Conservation (phyloP, 2,329 filamentous ascomycete species). For the Colletotrichum tabaci region DNA sequence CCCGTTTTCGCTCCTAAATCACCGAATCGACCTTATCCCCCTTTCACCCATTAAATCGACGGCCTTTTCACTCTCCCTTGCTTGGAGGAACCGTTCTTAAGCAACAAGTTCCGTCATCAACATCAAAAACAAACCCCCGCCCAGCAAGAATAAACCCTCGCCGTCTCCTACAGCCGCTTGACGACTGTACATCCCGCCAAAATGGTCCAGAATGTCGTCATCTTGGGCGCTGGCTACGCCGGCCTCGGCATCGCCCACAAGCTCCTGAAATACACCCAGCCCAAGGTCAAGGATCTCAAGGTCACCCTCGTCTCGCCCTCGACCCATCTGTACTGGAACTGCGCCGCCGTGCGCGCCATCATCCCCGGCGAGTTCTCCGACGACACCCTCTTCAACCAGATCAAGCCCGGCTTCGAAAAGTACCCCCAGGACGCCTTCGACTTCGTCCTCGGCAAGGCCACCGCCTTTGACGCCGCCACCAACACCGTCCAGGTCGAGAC, state of each 20-base stretch:
- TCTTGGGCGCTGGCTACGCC: slow-evolving; percentile 64
- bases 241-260: slow-evolving; percentile 66
- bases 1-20: slow-evolving; percentile 21
- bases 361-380: slow-evolving; percentile 63
- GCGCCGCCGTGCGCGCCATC: slow-evolving; percentile 63
- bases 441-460: slow-evolving; percentile 65
- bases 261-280: slow-evolving; percentile 60
- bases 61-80: slow-evolving; percentile 5
- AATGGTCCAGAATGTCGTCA: slow-evolving; percentile 55
- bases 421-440: slow-evolving; percentile 66
- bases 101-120: not conserved
- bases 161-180: not conserved
- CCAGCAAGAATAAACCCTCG: not conserved
- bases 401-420: slow-evolving; percentile 61
- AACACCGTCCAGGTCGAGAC: slow-evolving; percentile 60
- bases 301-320: slow-evolving; percentile 64
- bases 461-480: slow-evolving; percentile 56
- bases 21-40: not conserved
- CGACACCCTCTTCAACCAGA: slow-evolving; percentile 55
- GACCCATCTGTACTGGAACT: slow-evolving; percentile 65
- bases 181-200: not conserved
- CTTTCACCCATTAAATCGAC: slow-evolving; percentile 7
- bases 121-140: not conserved
- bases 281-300: slow-evolving; percentile 54
- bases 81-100: not conserved